A percentile compares a stretch with the other conserved stretches of the same genome.
phyloP scores from a whole-genome alignment of 1,139 yeast species.

The Eremothecium gossypii region DNA sequence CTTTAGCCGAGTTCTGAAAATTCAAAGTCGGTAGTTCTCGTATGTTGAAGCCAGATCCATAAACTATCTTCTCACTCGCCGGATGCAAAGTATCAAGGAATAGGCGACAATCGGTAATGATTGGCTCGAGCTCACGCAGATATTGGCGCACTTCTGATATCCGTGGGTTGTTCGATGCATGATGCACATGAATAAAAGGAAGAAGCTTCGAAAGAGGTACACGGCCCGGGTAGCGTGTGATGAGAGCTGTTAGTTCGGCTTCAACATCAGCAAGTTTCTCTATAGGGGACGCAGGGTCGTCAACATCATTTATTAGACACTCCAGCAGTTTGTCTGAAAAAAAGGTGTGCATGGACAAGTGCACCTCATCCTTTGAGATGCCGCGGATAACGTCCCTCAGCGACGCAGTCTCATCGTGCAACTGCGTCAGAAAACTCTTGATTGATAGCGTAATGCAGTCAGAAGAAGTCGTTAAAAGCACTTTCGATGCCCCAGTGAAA shows the following conservation, averaged over 20 bases:
- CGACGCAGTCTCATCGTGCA: too few species aligned
- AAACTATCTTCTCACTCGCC: background rate
- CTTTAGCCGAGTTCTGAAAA: constrained; percentile 1
- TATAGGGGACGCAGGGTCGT: background rate
- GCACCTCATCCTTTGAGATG: constrained; percentile 13
- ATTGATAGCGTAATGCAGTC: constrained; percentile 39
- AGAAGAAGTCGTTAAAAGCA: constrained; percentile 34
- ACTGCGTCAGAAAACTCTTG: constrained; percentile 33
- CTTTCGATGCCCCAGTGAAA: constrained; percentile 45
- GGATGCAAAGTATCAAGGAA: constrained; percentile 2
- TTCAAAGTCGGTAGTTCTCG: constrained; percentile 7
- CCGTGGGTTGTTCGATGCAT: background rate
- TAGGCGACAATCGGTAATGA: constrained; percentile 4
- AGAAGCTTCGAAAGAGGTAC: background rate
- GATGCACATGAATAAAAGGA: background rate
- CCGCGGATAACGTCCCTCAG: too few species aligned
- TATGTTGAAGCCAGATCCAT: constrained; percentile 7
- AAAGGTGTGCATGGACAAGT: constrained; percentile 38
- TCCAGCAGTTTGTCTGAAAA: constrained; percentile 46
- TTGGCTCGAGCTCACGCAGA: constrained; percentile 6
- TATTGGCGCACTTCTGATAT: background rate
- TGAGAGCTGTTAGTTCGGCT: background rate
- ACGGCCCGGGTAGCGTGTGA: background rate
- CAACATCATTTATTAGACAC: constrained; percentile 3
- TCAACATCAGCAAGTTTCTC: background rate